Base-by-base conservation (phyloP, 495 filamentous ascomycete species). In the Aspergillus avenaceus region DNA sequence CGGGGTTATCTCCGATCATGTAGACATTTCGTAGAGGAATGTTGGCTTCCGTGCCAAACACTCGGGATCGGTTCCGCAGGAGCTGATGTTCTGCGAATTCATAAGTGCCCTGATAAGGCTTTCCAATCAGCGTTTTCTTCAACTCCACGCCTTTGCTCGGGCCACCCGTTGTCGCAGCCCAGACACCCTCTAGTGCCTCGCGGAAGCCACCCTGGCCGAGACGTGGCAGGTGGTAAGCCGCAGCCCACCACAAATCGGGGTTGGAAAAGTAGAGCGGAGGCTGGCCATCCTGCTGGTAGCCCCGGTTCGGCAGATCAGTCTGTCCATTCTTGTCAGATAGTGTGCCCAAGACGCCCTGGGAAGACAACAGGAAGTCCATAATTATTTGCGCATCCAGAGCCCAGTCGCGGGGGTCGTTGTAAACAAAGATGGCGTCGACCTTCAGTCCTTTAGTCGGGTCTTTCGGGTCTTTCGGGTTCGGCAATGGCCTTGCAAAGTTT, bases 1-100 rank as follows among this genome's bases (percentile, higher is more conserved):
- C 88, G 0, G 93, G 92, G 56, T 97, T 99, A 58, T 99, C 93
- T 0, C 93, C 93, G n/a, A 99, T 78, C 92, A 97, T 97, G 59
- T 95, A 97, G 5, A 99, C 88, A 12, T 73, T 78, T 58, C 70
- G 66, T 50, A 96, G 61, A 13, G 69, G 70, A 7, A 60, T 61
- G 1, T 73, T 49, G 13, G 69, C 54, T 28, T 64, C 53, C 13
- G 58, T 61, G 13, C 62, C 60, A 49, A 75, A 65, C 3, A 78
- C 53, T 25, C 78, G 55, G 13, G 69, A 55, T 12, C 89, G 77
- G 54, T 91, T 84, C 26, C 67, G 67, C 43, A 73, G 62, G 23
- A 99, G 66, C 49, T 86, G 76, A 18, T 74, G 66, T 71, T 97
- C 92, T 0, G 93, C 92, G 64, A 86, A 99, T 55, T 74, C 73